Evolutionary conservation across 139 green algal genomes (phyloP).

Genomic region (Coelastrella sp.): DNA sequence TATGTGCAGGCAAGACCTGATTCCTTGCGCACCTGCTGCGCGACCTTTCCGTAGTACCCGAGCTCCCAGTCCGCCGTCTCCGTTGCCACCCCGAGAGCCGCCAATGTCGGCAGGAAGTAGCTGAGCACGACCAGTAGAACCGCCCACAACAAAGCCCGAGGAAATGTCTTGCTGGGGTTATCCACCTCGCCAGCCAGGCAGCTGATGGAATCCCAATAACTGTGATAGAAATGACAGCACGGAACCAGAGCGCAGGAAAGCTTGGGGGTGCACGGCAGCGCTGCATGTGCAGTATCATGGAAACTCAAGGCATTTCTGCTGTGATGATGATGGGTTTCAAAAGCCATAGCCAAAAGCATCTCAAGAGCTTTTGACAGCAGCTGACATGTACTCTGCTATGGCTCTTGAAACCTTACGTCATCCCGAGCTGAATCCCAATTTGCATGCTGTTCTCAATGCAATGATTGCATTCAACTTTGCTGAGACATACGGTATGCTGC

Average conservation of each 20-base stretch:
- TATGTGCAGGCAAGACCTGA: no score
- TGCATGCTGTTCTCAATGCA: no score
- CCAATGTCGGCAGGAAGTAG: conserved; percentile 82
- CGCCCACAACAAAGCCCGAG: conserved; percentile 78
- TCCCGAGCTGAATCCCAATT: no score
- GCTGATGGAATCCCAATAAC: conserved; percentile 37
- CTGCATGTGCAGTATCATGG: background rate
- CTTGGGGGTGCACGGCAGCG: no score
- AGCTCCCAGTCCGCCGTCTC: conserved; percentile 77
- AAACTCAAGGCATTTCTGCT: background rate
- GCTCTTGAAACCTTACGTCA: no score
- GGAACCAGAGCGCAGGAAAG: background rate
- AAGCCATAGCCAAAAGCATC: no score
- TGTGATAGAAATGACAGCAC: conserved; percentile 7
- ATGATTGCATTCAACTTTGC: no score
- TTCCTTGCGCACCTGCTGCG: conserved; percentile 75
- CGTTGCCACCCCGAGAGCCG: conserved; percentile 78
- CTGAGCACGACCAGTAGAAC: conserved; percentile 77
- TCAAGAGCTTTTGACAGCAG: no score
- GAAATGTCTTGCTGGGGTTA: conserved; percentile 82
- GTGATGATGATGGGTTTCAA: no score
- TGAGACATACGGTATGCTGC: no score
- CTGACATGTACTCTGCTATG: no score
- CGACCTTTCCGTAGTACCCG: conserved; percentile 88
- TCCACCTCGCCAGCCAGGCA: conserved; percentile 87